A percentile compares a stretch with the other conserved stretches of the same genome.
phyloP scores from a whole-genome alignment of 495 filamentous ascomycete species.

The Alectoria sarmentosa region DNA sequence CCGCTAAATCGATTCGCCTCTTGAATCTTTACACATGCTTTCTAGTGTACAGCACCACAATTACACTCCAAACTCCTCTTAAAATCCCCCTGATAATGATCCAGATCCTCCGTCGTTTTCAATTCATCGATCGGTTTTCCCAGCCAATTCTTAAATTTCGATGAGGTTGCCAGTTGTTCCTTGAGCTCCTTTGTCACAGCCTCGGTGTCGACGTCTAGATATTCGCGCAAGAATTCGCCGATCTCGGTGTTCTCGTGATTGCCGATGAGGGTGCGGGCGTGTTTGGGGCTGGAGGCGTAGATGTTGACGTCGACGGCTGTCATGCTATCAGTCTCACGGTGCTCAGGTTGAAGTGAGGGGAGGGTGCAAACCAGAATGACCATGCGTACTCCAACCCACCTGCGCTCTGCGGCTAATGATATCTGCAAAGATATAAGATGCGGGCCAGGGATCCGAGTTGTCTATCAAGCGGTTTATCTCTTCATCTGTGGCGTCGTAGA shows the following conservation, averaged over 20 bases:
- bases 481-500: conserved; percentile 60
- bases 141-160: conserved; percentile 36
- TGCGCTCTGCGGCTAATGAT: conserved; percentile 83
- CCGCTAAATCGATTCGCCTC: no score
- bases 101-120: conserved; percentile 35
- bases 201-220: conserved; percentile 72
- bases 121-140: conserved; percentile 36
- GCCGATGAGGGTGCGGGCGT: conserved; percentile 52
- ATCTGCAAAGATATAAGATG: conserved; percentile 62
- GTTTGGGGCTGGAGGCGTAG: conserved; percentile 55
- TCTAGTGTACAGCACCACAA: conserved; percentile 31
- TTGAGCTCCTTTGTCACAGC: conserved; percentile 65
- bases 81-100: conserved; percentile 47
- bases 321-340: neutral
- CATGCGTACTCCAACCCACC: conserved; percentile 87
- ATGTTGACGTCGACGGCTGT: conserved; percentile 79
- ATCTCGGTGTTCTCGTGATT: conserved; percentile 96
- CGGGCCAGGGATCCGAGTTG: conserved; percentile 36
- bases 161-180: conserved; percentile 39
- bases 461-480: conserved; percentile 64
- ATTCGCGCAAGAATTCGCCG: conserved; percentile 69
- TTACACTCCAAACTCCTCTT: conserved; percentile 34
- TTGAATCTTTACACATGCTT: neutral
- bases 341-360: no score
- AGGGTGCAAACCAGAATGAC: conserved; percentile 49